Evolutionary conservation across 768 basidiomycete genomes (phyloP), one percentile per base, ranked within the genome.

Genomic region (Omphalotus guepiniiformis): DNA sequence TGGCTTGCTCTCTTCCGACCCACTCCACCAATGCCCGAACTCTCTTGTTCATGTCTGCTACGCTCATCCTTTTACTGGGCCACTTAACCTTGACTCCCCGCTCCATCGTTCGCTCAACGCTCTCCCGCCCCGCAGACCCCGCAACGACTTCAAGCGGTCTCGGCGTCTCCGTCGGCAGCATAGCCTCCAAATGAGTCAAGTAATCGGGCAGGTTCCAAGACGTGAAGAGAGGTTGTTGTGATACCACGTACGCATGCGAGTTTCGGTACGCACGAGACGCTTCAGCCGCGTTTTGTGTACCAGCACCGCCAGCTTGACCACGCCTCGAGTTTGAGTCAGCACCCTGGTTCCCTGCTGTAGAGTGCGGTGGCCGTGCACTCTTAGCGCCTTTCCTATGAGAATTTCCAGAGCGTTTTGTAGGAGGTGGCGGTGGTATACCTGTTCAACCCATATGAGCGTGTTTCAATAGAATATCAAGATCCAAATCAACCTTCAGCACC

Each of bases 11-110:
- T 48, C 91, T 73, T 23, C 86, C 88, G n/a, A 96, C 91, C 83
- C 89, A 97, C 58, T 96, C 94, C 16, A 95, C 81, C 39, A 98
- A 74, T 35, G 85, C 80, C 28, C 90, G 76, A 19, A 95, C 90
- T 21, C 95, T 83, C 69, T 96, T 96, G 64, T 92, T 89, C 92
- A 98, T 95, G 63, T 97, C 95, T 16, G 84, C 87, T n/a, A 95
- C 85, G 55, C 93, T 96, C 80, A 85, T 93, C 42, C 95, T 78
- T 67, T 94, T 93, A 54, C 82, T 82, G 1, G 94, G 95, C 86
- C 91, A 98, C 58, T 90, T 87, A 48, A 96, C 85, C 63, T 90
- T 86, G 12, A 90, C 87, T 7, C 88, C 88, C 39, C 88, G 73
- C 60, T 91, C 85, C 61, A 76, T 72, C 7, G 76, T 80, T 54